Conservation (phyloP, 345 rosid genomes). For the Salix caprea region DNA sequence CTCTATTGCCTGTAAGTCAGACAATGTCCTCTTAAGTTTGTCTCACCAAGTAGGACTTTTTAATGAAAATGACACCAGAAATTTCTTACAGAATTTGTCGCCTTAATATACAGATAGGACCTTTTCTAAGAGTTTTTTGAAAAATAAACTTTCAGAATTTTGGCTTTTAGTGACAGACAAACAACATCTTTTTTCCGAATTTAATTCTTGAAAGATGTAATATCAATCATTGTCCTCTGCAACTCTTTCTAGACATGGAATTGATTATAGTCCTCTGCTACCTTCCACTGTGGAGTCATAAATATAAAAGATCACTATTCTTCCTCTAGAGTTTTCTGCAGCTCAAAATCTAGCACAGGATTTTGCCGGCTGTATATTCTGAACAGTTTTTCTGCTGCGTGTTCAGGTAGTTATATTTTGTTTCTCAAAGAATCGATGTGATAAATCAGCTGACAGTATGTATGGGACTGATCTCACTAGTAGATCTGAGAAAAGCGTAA, state of each 20-base stretch:
- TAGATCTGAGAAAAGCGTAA: constrained; percentile 81
- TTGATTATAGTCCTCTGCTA: not conserved
- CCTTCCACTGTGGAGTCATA: not conserved
- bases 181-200: not conserved
- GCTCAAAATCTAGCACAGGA: constrained; percentile 4
- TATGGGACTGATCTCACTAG: constrained; percentile 73
- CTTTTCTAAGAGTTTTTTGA: not conserved
- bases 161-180: not conserved
- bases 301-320: not conserved
- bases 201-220: not conserved
- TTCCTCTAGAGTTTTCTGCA: not conserved
- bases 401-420: constrained; percentile 82
- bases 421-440: constrained; percentile 94
- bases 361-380: constrained; percentile 7
- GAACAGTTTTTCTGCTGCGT: constrained; percentile 19
- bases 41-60: not conserved
- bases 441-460: constrained; percentile 76
- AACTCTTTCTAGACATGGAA: not conserved
- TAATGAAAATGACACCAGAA: not conserved
- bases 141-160: not conserved
- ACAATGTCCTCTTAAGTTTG: not conserved
- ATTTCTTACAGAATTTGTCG: not conserved
- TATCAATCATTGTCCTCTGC: not conserved
- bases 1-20: constrained; percentile 74
- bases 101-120: not conserved